A percentile compares a stretch with the other conserved stretches of the same genome.
Conservation (phyloP, 1,284 basidiomycete species). For the Entoloma clypeatum region DNA sequence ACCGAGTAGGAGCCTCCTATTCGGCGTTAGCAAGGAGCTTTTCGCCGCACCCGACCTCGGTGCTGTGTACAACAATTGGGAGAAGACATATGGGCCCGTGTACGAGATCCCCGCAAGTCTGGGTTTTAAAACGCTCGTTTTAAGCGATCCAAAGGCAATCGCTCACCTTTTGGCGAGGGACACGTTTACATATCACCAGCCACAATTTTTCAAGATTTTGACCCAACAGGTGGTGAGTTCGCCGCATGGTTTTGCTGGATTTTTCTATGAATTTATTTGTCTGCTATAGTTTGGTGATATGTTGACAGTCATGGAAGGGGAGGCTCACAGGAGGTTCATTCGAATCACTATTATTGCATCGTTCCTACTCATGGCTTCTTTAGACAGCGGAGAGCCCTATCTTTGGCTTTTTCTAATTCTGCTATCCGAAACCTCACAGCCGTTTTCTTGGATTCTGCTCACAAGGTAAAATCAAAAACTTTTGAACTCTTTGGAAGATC, state of each 20-base stretch:
- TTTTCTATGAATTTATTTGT: not conserved
- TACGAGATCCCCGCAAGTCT: slow-evolving; percentile 35
- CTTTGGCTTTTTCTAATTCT: slow-evolving; percentile 34
- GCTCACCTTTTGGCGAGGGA: slow-evolving; percentile 41
- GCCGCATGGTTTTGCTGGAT: not conserved
- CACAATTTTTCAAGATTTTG: slow-evolving; percentile 16
- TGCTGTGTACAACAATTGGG: slow-evolving; percentile 33
- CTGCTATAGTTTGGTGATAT: slow-evolving; percentile 43
- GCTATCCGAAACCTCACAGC: slow-evolving; percentile 30
- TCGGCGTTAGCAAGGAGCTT: slow-evolving; percentile 27
- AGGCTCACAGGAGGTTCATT: slow-evolving; percentile 35
- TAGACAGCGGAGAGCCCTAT: slow-evolving; percentile 35
- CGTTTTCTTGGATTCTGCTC: slow-evolving; percentile 31
- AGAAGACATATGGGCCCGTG: slow-evolving; percentile 40
- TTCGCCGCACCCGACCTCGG: slow-evolving; percentile 18
- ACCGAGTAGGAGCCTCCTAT: slow-evolving; percentile 23
- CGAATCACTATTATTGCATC: too few species aligned
- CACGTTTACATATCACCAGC: slow-evolving; percentile 38
- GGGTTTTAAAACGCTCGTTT: slow-evolving; percentile 32
- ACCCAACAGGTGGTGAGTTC: not conserved
- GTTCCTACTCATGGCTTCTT: too few species aligned
- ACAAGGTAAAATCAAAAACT: slow-evolving; percentile 43
- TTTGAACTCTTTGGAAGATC: not conserved
- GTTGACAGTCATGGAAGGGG: slow-evolving; percentile 40
- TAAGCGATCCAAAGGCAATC: slow-evolving; percentile 49